phyloP scores from a whole-genome alignment of 2,329 filamentous ascomycete genomes.

The Aquanectria penicillioides region DNA sequence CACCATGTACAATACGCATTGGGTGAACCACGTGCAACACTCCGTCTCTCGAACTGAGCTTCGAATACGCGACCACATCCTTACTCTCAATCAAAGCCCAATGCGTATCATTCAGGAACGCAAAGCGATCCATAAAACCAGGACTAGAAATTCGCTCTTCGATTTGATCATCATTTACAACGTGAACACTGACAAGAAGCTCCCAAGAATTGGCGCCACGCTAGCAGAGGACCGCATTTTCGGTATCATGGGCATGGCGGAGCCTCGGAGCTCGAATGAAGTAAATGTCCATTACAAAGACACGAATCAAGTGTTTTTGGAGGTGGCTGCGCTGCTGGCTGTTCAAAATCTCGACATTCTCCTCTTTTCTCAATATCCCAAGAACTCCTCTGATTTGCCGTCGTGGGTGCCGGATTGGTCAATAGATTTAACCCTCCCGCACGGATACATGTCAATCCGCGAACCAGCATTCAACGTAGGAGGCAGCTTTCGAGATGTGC shows the following conservation, averaged over 20 bases:
- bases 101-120: constrained; percentile 44
- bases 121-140: constrained; percentile 40
- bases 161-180: constrained; percentile 45
- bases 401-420: constrained; percentile 50
- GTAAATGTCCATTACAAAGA: constrained; percentile 25
- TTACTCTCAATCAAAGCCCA: constrained; percentile 32
- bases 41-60: constrained; percentile 28
- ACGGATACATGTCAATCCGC: constrained; percentile 38
- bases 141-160: constrained; percentile 31
- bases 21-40: constrained; percentile 25
- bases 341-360: constrained; percentile 40
- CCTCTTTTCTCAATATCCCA: constrained; percentile 43
- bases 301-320: constrained; percentile 26
- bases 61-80: constrained; percentile 30
- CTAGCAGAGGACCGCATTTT: constrained; percentile 46
- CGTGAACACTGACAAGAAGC: constrained; percentile 29
- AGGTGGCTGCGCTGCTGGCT: constrained; percentile 35
- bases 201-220: constrained; percentile 39
- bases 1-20: constrained; percentile 44
- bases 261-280: not conserved
- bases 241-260: constrained; percentile 44
- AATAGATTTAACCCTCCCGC: constrained; percentile 39
- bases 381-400: constrained; percentile 34
- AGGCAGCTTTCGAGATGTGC: not conserved
- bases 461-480: constrained; percentile 40